These are phyloP conservation scores for Ophiostoma ulmi DNA, from an alignment of 2,329 filamentous ascomycete species.

Conservation along the genomic window DNA sequence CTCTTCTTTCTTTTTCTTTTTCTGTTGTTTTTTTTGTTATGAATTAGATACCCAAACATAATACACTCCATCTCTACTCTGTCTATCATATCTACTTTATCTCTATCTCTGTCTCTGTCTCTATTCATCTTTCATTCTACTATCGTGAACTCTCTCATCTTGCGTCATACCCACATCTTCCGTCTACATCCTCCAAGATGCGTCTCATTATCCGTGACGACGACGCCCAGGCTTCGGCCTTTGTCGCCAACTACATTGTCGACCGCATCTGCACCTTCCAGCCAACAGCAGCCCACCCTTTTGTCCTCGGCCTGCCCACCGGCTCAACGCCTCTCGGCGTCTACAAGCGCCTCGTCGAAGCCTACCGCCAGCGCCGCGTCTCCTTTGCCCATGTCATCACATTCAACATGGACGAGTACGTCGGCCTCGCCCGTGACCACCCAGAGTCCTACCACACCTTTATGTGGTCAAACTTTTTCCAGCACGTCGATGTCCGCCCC, in stretches of 20 bases:
- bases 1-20: constrained; percentile 4
- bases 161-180: not conserved
- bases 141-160: not conserved
- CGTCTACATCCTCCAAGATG: constrained; percentile 37
- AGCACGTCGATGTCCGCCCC: constrained; percentile 64
- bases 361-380: constrained; percentile 52
- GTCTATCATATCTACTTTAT: not conserved
- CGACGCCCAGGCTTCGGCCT: constrained; percentile 56
- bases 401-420: constrained; percentile 68
- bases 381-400: constrained; percentile 63
- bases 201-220: constrained; percentile 68
- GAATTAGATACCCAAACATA: constrained; percentile 20
- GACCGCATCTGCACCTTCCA: constrained; percentile 64
- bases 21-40: constrained; percentile 9
- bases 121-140: not conserved
- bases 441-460: constrained; percentile 75
- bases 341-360: constrained; percentile 62
- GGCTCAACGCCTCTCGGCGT: constrained; percentile 66
- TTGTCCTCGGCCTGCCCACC: constrained; percentile 68
- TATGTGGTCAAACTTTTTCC: constrained; percentile 80
- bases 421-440: constrained; percentile 66
- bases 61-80: constrained; percentile 13
- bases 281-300: constrained; percentile 59
- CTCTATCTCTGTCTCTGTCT: not conserved
- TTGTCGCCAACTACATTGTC: constrained; percentile 69